Base-by-base conservation (phyloP, 352 stramenopile genomes). In the Phytopythium helicoides region DNA sequence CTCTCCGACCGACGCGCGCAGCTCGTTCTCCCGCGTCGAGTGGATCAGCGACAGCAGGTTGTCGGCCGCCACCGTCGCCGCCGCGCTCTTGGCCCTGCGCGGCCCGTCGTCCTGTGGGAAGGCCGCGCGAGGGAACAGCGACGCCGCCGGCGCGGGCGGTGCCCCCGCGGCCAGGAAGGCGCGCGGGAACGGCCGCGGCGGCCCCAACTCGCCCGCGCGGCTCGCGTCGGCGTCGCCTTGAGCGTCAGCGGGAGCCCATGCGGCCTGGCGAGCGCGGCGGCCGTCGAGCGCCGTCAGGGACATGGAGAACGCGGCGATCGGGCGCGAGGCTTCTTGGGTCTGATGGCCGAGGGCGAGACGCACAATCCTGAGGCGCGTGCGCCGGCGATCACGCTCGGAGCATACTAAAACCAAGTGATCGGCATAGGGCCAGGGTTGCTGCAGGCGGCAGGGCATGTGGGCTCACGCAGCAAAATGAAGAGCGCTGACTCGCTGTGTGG, bases 11-110 rank as follows among this genome's bases (percentile, higher is more conserved):
- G 15, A 11, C 18, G 34, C 21, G 31, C 22, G 46, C 9, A 3
- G 10, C 6, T 22, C 36, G 18, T 23, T 22, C 42, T 35, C 42
- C 18, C 14, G 16, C 5, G 47, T 21, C 28, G 47, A 56, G 49
- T 70, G 64, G 37, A 73, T 70, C 16, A 73, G 41, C 3, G 64
- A 73, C 18, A 73, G 52, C 34, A 73, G 46, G 42, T 70, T 67
- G 36, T 60, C 60, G 1, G 64, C 60, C 0, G 53, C 64, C 34
- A 45, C 42, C n/a, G n/a, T n/a, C 12, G 52, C 41, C 33, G 41
- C 41, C 15, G 45, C 28, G n/a, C 26, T 25, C 10, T 25, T 40
- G 26, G 36, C 38, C 2, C 15, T 28, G 68, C 53, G 19, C 51
- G 60, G 16, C 47, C 60, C 22, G 49, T 52, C 50, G 6, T 62